Percentiles rank a stretch among this genome's conserved stretches.
These are phyloP conservation scores for Eimeria maxima DNA, from an alignment of 169 alveolate genomes.

Conservation along the genomic window DNA sequence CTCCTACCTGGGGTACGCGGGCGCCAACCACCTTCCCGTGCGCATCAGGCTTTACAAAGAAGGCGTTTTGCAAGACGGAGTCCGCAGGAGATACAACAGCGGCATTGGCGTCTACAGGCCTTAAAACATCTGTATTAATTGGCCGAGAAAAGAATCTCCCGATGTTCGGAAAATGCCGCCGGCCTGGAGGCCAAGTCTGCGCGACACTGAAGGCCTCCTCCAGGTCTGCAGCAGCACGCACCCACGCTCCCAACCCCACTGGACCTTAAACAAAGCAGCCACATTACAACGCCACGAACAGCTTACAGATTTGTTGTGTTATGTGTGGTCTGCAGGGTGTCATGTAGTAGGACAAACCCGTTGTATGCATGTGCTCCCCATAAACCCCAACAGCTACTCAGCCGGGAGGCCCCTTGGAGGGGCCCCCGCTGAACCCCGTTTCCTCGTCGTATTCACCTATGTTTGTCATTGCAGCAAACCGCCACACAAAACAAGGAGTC, in stretches of 20 bases:
- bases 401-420: too few species aligned
- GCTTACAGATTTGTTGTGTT: too few species aligned
- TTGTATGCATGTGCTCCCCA: too few species aligned
- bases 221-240: too few species aligned
- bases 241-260: too few species aligned
- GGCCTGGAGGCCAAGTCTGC: background rate
- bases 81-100: slow-evolving; percentile 60
- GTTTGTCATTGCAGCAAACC: slow-evolving; percentile 30
- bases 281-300: too few species aligned
- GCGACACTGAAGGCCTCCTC: slow-evolving; percentile 23
- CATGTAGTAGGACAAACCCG: too few species aligned
- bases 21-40: slow-evolving; percentile 23
- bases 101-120: slow-evolving; percentile 30
- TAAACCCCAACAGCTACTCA: too few species aligned
- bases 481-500: slow-evolving; percentile 15
- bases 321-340: too few species aligned
- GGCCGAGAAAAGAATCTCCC: slow-evolving; percentile 62
- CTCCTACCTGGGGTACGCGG: slow-evolving; percentile 20
- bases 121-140: slow-evolving; percentile 17
- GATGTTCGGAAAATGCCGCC: background rate
- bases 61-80: slow-evolving; percentile 56
- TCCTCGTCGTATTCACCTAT: background rate
- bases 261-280: too few species aligned
- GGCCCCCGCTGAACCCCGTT: too few species aligned
- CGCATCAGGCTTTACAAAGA: slow-evolving; percentile 14